Evolutionary conservation across 306 rosid genomes (phyloP), one percentile per base, ranked within the genome.

Genomic region (Cucurbita moschata): DNA sequence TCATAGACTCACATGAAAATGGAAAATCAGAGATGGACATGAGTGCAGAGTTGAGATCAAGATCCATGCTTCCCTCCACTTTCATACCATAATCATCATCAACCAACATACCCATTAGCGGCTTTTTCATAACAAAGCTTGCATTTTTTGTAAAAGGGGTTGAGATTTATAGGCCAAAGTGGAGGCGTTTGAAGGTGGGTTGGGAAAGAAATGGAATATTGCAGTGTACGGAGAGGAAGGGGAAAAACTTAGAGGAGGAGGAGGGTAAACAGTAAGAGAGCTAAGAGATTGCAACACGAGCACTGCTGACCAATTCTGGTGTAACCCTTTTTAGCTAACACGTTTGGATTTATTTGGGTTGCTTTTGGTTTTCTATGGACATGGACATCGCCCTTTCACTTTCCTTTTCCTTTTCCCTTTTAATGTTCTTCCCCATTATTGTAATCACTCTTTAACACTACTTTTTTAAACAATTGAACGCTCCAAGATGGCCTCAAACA

Each of bases 41-140:
- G 4, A 30, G 35, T 3, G 78, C 85, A 50, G 69, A 76, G 85
- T 86, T 84, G 61, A 88, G 82, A 42, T 68, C 82, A 58, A 94
- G 91, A 59, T 92, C 83, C 30, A 93, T 88, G 50, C 93, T 82
- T 7, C 81, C 70, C 26, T 63, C 44, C 35, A 2, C 35, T 30
- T 30, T 30, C 35, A 30, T 30, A 30, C 35, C 35, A 3, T 30
- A 30, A 60, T 30, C 43, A 13, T 60, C 66, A 7, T 60, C 66
- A 3, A 7, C 11, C 9, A 88, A 84, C 87, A 79, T 79, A 52
- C 90, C 89, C 88, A 74, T 74, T 46, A 0, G n/a, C 1, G 18
- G 61, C 1, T 11, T 38, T 8, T 62, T 62, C 2, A 62, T 0
- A 39, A 8, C 26, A 18, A 62, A 62, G 49, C 0, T 35, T 13